Percentiles rank a stretch among this genome's conserved stretches.
phyloP scores from a whole-genome alignment of 257 asterid species.

The Solanum bulbocastanum region DNA sequence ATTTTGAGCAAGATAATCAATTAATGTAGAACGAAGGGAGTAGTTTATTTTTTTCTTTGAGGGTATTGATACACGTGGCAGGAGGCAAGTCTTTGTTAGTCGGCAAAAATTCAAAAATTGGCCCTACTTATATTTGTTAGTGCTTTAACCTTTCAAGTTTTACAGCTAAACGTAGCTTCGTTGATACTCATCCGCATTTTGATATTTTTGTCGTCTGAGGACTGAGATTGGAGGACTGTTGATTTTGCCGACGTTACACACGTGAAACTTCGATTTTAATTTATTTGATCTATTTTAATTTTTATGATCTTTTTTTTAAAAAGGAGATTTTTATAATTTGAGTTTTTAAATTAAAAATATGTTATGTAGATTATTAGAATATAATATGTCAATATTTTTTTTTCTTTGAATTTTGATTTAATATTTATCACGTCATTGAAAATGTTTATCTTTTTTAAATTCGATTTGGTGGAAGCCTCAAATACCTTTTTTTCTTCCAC shows the following conservation, averaged over 20 bases:
- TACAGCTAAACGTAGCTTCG: background rate
- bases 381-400: too few relatives aligned
- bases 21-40: too few relatives aligned
- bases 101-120: background rate
- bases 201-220: background rate
- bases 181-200: background rate
- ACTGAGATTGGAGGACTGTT: background rate
- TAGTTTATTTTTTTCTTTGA: too few relatives aligned
- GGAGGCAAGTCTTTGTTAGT: background rate
- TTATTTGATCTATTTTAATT: accelerated
- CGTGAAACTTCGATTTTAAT: background rate
- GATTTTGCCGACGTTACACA: background rate
- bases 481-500: background rate
- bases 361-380: too few relatives aligned
- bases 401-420: too few relatives aligned
- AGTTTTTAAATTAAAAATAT: too few relatives aligned
- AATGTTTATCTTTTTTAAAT: too few relatives aligned
- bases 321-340: too few relatives aligned
- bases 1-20: too few relatives aligned
- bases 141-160: background rate
- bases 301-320: too few relatives aligned
- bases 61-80: background rate
- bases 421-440: too few relatives aligned
- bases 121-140: background rate
- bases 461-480: background rate